Conservation (phyloP, 78 protist genomes). For the Dictyostelium discoideum region dicty_2.7 NC_007090.3:1559001-1559500, state of each 20-base stretch:
- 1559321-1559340: background rate
- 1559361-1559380: background rate
- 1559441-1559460: too few relatives aligned
- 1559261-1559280: conserved; percentile 99
- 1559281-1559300: conserved; percentile 97
- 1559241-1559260: conserved; percentile 99
- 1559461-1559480: too few relatives aligned
- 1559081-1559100: conserved; percentile 97
- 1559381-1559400: too few relatives aligned
- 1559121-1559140: conserved; percentile 98
- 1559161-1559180: conserved; percentile 97
- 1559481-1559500: too few relatives aligned
- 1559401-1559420: too few relatives aligned
- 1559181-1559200: conserved; percentile 94
- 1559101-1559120: conserved; percentile 99
- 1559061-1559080: conserved; percentile 99
- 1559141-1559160: conserved; percentile 99
- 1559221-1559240: conserved; percentile 99
- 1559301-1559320: background rate
- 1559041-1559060: conserved; percentile 97
- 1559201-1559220: conserved; percentile 99
- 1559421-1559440: too few relatives aligned
- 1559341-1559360: background rate
- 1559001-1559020: conserved; percentile 98
- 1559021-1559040: conserved; percentile 95